Percentiles rank a stretch among this genome's conserved stretches.
Conservation (phyloP, 179 eudicot genomes). For the Silene noctiflora region DNA sequence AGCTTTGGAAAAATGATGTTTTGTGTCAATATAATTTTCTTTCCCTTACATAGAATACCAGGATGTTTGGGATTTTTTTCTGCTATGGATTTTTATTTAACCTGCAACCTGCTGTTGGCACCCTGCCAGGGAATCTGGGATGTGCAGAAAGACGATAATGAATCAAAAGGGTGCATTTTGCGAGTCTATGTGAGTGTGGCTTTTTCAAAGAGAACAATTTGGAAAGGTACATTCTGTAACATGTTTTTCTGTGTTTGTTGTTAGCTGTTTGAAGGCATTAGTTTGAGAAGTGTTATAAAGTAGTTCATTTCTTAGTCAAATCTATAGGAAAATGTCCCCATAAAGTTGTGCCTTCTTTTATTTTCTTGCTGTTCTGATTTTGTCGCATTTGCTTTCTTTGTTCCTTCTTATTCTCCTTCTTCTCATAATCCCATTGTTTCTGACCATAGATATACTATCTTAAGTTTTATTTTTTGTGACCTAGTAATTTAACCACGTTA, state of each 20-base stretch:
- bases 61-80: neutral
- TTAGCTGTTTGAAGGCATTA: slow-evolving; percentile 4
- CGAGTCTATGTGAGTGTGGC: slow-evolving; percentile 65
- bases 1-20: neutral
- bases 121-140: slow-evolving; percentile 75
- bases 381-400: neutral
- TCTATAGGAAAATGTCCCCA: neutral
- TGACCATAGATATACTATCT: neutral
- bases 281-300: neutral
- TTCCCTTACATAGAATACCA: neutral
- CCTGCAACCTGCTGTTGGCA: slow-evolving; percentile 9
- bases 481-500: no score
- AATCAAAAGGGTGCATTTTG: slow-evolving; percentile 52
- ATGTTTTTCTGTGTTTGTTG: neutral
- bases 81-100: neutral
- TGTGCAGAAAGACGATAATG: slow-evolving; percentile 48
- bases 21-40: neutral
- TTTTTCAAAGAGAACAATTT: slow-evolving; percentile 82
- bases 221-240: slow-evolving; percentile 53
- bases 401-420: neutral
- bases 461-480: no score
- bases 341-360: neutral
- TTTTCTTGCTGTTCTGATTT: neutral
- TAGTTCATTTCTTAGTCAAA: neutral
- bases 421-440: neutral